These are phyloP conservation scores for Melastoma candidum DNA, from an alignment of 441 rosid species.

Conservation along the genomic window DNA sequence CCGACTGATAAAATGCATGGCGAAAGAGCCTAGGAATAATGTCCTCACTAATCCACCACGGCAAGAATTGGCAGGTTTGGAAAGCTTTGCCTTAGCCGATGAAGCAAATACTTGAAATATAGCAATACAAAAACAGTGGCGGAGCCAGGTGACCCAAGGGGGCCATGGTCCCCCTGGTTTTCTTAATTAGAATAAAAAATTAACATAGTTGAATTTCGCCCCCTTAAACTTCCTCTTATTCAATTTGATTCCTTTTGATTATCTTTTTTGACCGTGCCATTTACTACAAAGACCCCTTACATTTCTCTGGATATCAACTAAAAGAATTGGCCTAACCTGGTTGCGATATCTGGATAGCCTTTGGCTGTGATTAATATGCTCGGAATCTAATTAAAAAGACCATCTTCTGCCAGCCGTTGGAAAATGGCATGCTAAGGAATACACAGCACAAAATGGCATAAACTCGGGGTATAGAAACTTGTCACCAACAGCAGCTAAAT, in stretches of 20 bases:
- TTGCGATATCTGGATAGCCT: slow-evolving; percentile 96
- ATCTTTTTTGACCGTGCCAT: too few relatives aligned
- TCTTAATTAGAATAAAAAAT: too few relatives aligned
- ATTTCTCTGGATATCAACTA: slow-evolving; percentile 1
- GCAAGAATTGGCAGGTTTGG: slow-evolving; percentile 78
- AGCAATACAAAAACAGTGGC: neutral
- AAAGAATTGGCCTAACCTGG: slow-evolving; percentile 40
- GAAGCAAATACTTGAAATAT: slow-evolving; percentile 54
- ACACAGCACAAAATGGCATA: neutral
- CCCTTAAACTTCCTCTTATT: too few relatives aligned
- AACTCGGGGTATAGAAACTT: neutral
- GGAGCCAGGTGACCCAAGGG: too few relatives aligned
- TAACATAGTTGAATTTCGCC: too few relatives aligned
- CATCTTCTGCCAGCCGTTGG: slow-evolving; percentile 81
- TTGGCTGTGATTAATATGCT: slow-evolving; percentile 81
- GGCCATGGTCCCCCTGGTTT: too few relatives aligned
- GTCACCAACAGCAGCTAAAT: neutral
- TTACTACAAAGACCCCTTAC: neutral
- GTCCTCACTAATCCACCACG: slow-evolving; percentile 71
- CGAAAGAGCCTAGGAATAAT: neutral
- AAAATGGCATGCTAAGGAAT: slow-evolving; percentile 77
- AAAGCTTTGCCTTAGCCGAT: slow-evolving; percentile 56
- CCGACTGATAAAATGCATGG: neutral
- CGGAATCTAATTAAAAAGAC: slow-evolving; percentile 67
- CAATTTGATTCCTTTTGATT: too few relatives aligned